Percentiles rank a stretch among this genome's conserved stretches.
Conservation (phyloP, 306 rosid genomes). For the Corylus avellana region DNA sequence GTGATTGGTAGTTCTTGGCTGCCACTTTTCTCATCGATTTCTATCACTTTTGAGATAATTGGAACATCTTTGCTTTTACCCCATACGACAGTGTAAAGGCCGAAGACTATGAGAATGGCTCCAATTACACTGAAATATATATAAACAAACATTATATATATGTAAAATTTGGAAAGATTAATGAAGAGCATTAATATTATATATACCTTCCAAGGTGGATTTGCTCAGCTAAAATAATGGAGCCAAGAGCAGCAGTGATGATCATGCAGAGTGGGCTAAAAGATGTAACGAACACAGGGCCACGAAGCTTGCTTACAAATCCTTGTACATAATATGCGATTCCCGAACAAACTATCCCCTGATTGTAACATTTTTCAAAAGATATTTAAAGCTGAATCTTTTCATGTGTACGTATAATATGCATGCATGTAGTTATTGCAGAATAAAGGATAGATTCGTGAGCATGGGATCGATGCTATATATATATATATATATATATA, state of each 20-base stretch:
- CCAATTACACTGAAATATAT: constrained; percentile 62
- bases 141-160: too few species aligned
- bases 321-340: constrained; percentile 95
- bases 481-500: too few species aligned
- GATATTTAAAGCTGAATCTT: background rate
- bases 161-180: too few species aligned
- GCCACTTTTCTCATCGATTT: constrained; percentile 30
- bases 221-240: constrained; percentile 71
- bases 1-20: constrained; percentile 63
- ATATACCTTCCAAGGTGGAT: constrained; percentile 83
- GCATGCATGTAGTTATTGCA: background rate
- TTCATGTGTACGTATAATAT: too few species aligned
- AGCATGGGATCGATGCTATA: background rate
- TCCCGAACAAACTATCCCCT: constrained; percentile 96
- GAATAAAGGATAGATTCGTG: background rate
- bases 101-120: constrained; percentile 74
- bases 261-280: constrained; percentile 95
- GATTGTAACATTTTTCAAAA: background rate
- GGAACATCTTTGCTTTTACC: constrained; percentile 76
- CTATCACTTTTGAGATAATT: constrained; percentile 4
- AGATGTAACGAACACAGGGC: constrained; percentile 93
- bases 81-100: constrained; percentile 96
- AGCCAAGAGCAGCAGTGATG: constrained; percentile 82
- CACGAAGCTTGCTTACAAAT: constrained; percentile 72
- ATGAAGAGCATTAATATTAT: background rate